Conservation (phyloP, 2,329 filamentous ascomycete genomes). For the Stagonosporopsis vannaccii region DNA sequence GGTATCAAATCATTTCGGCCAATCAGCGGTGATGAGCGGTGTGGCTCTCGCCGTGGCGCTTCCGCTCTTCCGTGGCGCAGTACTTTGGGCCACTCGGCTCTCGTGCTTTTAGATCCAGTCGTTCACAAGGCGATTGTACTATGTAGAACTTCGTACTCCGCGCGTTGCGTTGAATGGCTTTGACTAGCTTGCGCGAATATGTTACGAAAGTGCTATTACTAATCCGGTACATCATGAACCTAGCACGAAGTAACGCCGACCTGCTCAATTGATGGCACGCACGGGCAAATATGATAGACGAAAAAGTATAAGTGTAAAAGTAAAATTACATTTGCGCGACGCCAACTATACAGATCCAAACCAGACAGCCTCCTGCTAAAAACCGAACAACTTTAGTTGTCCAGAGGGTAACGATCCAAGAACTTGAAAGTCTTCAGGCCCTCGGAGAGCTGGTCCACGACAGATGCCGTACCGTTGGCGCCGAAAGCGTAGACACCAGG, state of each 20-base stretch:
- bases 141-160: constrained; percentile 4
- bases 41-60: constrained; percentile 7
- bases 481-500: constrained; percentile 48
- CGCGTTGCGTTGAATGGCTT: constrained; percentile 4
- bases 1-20: constrained; percentile 5
- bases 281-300: too few species aligned
- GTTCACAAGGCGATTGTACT: not conserved
- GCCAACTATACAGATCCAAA: not conserved
- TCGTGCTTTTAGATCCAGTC: not conserved
- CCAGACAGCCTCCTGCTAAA: not conserved
- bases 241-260: too few species aligned
- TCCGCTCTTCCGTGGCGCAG: not conserved
- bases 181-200: not conserved
- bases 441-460: constrained; percentile 45
- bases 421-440: constrained; percentile 72
- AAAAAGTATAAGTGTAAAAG: not conserved
- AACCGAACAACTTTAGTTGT: constrained; percentile 41
- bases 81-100: not conserved
- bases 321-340: not conserved
- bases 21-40: constrained; percentile 8
- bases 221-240: not conserved
- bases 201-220: not conserved
- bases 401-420: constrained; percentile 67
- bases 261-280: too few species aligned
- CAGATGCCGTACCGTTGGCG: constrained; percentile 19